Percentiles rank a stretch among this genome's conserved stretches.
phyloP scores from a whole-genome alignment of 495 filamentous ascomycete genomes.

The Massariosphaeria phaeospora region DNA sequence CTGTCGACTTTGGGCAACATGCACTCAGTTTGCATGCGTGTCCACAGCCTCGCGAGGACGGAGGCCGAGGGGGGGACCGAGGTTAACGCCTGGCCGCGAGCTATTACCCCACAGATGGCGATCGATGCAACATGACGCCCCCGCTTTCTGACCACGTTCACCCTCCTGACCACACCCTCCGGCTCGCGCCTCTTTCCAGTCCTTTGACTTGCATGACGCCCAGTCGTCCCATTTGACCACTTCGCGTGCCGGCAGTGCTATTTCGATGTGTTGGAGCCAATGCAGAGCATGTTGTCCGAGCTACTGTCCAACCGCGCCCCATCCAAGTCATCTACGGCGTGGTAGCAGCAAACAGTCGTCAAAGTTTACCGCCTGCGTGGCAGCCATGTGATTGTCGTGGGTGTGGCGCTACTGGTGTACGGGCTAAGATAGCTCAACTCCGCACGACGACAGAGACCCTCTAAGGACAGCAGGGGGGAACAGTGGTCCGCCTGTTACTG shows the following conservation, averaged over 20 bases:
- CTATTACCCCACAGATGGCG: conserved; percentile 33
- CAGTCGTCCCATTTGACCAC: conserved; percentile 4
- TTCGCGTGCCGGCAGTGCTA: background rate
- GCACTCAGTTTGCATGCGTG: too few species aligned
- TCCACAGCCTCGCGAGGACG: conserved; percentile 16
- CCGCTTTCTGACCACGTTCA: conserved; percentile 30
- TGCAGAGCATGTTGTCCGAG: conserved; percentile 17
- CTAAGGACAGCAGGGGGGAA: conserved; percentile 1
- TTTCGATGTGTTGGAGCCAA: background rate
- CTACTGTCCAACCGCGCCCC: conserved; percentile 16
- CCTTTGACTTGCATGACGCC: conserved; percentile 30
- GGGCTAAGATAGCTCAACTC: background rate
- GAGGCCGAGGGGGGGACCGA: conserved; percentile 3
- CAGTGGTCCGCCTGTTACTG: background rate
- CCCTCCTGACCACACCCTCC: conserved; percentile 9
- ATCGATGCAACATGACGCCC: conserved; percentile 28
- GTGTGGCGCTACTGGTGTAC: conserved; percentile 1
- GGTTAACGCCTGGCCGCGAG: background rate
- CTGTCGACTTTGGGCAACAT: conserved; percentile 2
- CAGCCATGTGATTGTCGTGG: conserved; percentile 19
- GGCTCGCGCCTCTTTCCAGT: background rate
- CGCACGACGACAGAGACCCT: background rate
- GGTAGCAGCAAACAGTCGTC: background rate
- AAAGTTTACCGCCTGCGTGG: background rate
- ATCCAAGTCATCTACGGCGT: background rate